phyloP scores from a whole-genome alignment of 768 basidiomycete species.

The Serendipita sp. region DNA sequence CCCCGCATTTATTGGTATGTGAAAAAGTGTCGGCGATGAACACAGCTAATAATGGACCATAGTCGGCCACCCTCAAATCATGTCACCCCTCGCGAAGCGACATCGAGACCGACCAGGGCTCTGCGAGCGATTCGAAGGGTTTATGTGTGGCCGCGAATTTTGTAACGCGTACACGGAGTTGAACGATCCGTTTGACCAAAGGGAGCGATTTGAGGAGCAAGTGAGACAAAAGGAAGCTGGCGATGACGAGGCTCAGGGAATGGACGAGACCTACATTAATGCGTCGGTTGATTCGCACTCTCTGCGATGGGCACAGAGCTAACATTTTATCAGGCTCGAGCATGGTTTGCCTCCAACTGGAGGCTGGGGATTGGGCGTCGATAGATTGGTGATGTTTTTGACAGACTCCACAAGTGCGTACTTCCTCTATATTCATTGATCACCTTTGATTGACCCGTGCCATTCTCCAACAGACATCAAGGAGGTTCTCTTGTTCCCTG shows the following conservation, averaged over 20 bases:
- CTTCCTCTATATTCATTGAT: background rate
- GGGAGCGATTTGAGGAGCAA: conserved; percentile 91
- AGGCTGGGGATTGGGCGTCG: conserved; percentile 93
- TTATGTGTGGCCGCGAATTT: conserved; percentile 96
- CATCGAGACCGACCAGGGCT: conserved; percentile 93
- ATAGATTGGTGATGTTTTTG: conserved; percentile 96
- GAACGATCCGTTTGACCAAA: conserved; percentile 96
- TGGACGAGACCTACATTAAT: conserved; percentile 91
- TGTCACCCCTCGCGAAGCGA: conserved; percentile 98
- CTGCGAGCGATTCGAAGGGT: conserved; percentile 97
- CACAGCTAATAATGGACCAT: background rate
- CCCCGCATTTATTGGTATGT: conserved; percentile 80
- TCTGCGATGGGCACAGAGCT: conserved; percentile 5
- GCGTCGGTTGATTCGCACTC: conserved; percentile 40
- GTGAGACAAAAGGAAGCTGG: conserved; percentile 87
- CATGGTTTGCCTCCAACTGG: conserved; percentile 95
- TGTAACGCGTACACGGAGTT: conserved; percentile 99
- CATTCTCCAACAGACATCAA: conserved; percentile 55
- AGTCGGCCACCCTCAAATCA: conserved; percentile 98
- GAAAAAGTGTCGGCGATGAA: background rate
- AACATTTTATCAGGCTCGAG: conserved; percentile 48
- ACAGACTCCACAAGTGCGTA: conserved; percentile 81
- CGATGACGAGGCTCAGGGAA: conserved; percentile 94
- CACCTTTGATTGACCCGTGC: background rate
- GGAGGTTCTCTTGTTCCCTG: conserved; percentile 91